Evolutionary conservation across 2,329 filamentous ascomycete species (phyloP).

Genomic region (Diaporthe nobilis): DNA sequence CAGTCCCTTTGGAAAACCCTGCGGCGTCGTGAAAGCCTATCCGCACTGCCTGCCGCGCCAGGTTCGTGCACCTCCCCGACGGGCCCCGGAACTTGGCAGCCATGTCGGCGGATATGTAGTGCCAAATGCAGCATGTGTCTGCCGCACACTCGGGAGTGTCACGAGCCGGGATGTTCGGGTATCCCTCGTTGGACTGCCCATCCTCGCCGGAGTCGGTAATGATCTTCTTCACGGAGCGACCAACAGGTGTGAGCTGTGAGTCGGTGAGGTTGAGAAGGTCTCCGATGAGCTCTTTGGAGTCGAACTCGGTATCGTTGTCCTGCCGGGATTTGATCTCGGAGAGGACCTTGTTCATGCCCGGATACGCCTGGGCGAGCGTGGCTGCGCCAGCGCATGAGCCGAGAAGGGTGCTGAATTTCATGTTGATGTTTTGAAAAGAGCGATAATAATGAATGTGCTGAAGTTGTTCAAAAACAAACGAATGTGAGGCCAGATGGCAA

Average conservation of each 20-base stretch:
- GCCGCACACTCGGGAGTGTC: constrained; percentile 6
- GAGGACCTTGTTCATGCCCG: constrained; percentile 47
- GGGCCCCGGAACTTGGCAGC: constrained; percentile 52
- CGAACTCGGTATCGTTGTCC: constrained; percentile 49
- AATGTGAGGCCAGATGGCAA: constrained; percentile 19
- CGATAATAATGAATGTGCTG: not conserved
- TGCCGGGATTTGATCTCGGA: constrained; percentile 40
- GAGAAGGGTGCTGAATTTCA: constrained; percentile 5
- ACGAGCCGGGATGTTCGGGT: constrained; percentile 3
- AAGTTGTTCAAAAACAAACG: not conserved
- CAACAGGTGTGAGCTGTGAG: constrained; percentile 52
- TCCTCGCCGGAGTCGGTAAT: constrained; percentile 49
- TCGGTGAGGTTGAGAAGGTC: constrained; percentile 53
- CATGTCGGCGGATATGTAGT: constrained; percentile 59
- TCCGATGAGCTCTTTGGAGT: constrained; percentile 58
- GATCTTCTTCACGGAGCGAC: constrained; percentile 55
- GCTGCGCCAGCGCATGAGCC: not conserved
- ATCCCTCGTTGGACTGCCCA: constrained; percentile 7
- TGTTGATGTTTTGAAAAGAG: not conserved
- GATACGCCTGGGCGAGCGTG: constrained; percentile 26
- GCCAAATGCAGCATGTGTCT: constrained; percentile 55
- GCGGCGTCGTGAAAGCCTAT: constrained; percentile 61
- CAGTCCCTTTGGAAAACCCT: constrained; percentile 8
- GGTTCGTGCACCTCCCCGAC: constrained; percentile 58
- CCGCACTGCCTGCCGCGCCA: constrained; percentile 60